Base-by-base conservation (phyloP, 2,329 filamentous ascomycete genomes). In the Fusarium camptoceras region DNA sequence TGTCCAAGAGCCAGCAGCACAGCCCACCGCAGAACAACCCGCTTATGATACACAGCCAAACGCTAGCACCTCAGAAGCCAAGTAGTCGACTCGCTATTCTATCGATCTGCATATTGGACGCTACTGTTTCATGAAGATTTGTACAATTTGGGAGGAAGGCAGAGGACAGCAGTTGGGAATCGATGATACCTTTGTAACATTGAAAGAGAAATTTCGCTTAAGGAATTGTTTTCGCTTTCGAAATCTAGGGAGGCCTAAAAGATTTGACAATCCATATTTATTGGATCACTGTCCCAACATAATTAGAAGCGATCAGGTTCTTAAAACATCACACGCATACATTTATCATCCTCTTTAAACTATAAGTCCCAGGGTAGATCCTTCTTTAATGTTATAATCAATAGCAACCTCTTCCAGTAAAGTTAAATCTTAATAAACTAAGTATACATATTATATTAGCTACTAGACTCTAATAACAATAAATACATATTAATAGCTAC, bases 121-220 rank as follows among this genome's bases (percentile, higher is more conserved):
- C 24, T 53, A 28, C 44, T 39, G 14, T 37, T 42, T 55, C 25
- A 20, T 30, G 42, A 41, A 20, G 27, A 53, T 27, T 67, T 63
- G 67, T 46, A 55, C n/a, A 31, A 49, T 48, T 42, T 43, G 54
- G 34, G 25, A 41, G 34, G 27, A 41, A 27, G 47, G 48, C 10
- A 22, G 47, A 43, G 56, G 22, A 15, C 25, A 49, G 60, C 44
- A 39, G 50, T 34, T 48, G 66, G 58, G 55, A 59, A 73, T 74
- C 64, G 59, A 75, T 64, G 68, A 75, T 75, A 73, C 66, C 68
- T 72, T 66, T 74, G 72, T 75, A 75, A 75, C 66, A 72, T 31
- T 71, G 70, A 71, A 55, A 31, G 49, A 54, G 48, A 51, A 53
- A 63, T 37, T 64, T 42, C 54, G 30, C 59, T 46, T 44, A 66